Base-by-base conservation (phyloP, 345 rosid genomes). In the Brassica incana region DNA sequence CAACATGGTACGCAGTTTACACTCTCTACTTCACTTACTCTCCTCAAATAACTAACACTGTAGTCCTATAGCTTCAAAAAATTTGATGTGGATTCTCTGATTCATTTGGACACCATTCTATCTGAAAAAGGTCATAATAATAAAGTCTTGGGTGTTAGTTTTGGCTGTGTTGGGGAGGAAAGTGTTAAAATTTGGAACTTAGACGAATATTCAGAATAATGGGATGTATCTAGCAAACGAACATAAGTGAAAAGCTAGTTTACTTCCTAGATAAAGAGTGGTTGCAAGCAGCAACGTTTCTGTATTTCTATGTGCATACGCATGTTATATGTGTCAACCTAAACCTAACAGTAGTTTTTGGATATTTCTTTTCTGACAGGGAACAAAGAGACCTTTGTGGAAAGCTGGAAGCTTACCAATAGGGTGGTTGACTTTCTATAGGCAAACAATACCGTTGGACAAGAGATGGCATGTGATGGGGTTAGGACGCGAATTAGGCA, bases 341-440 rank as follows among this genome's bases (percentile, higher is more conserved):
- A 16, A 68, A 45, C 52, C 16, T 54, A 54, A 71, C 45, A 52
- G 18, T 0, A 1, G 43, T 4, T 36, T 36, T 6, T 18, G 36
- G 48, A 36, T 15, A 50, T 67, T 12, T 63, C 45, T n/a, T 29
- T 7, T 56, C 30, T 72, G 84, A 65, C 91, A 91, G 97, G 93
- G 87, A 69, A 78, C 75, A 74, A 87, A 89, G 75, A 89, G 79
- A 38, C 86, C 86, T 8, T 73, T 92, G 82, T 92, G 90, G 95
- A 88, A 87, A 79, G 86, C 89, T 18, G 98, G 94, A 48, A 91
- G 91, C 82, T 84, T 96, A 71, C 97, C 98, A 43, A 82, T 93
- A 80, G 99, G 98, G 14, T 88, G 92, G 96, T 80, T 90, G 61
- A 91, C 91, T 71, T 95, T 95, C 84, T 90, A 93, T 85, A 85